A percentile compares a stretch with the other conserved stretches of the same genome.
These are phyloP conservation scores for Pichia sp. DNA, from an alignment of 1,139 yeast genomes.

Conservation along the genomic window DNA sequence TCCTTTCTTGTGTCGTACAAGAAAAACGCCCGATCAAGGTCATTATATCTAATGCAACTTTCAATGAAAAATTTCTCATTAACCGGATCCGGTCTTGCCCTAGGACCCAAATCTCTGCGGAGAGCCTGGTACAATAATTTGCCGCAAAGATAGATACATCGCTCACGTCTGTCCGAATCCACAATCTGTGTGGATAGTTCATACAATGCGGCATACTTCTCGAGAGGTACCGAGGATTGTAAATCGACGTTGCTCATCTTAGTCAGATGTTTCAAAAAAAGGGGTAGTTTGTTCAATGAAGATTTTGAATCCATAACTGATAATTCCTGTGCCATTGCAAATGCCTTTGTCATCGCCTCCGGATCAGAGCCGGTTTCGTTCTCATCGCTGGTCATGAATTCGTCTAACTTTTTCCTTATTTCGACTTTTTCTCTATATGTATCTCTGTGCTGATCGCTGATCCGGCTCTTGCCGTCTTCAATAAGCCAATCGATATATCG, in stretches of 20 bases:
- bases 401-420: slow-evolving; percentile 10
- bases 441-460: slow-evolving; percentile 16
- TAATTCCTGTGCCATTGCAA: slow-evolving; percentile 22
- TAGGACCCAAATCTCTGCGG: slow-evolving; percentile 18
- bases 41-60: slow-evolving; percentile 23
- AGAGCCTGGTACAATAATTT: slow-evolving; percentile 27
- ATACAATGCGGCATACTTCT: slow-evolving; percentile 23
- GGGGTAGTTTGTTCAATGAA: slow-evolving; percentile 26
- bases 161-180: slow-evolving; percentile 24
- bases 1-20: slow-evolving; percentile 27
- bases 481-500: slow-evolving; percentile 29
- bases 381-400: slow-evolving; percentile 6
- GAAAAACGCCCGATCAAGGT: slow-evolving; percentile 23
- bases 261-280: slow-evolving; percentile 23
- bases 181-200: slow-evolving; percentile 28
- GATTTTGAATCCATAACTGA: slow-evolving; percentile 20
- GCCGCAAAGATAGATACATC: slow-evolving; percentile 30
- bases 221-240: slow-evolving; percentile 23
- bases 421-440: not conserved
- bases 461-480: slow-evolving; percentile 20
- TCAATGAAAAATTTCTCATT: slow-evolving; percentile 33
- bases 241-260: slow-evolving; percentile 20
- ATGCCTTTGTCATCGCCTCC: slow-evolving; percentile 22
- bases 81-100: slow-evolving; percentile 33
- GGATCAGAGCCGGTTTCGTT: slow-evolving; percentile 8